A percentile compares a stretch with the other conserved stretches of the same genome.
These are phyloP conservation scores for Oidium heveae DNA, from an alignment of 2,329 filamentous ascomycete species.

Conservation along the genomic window DNA sequence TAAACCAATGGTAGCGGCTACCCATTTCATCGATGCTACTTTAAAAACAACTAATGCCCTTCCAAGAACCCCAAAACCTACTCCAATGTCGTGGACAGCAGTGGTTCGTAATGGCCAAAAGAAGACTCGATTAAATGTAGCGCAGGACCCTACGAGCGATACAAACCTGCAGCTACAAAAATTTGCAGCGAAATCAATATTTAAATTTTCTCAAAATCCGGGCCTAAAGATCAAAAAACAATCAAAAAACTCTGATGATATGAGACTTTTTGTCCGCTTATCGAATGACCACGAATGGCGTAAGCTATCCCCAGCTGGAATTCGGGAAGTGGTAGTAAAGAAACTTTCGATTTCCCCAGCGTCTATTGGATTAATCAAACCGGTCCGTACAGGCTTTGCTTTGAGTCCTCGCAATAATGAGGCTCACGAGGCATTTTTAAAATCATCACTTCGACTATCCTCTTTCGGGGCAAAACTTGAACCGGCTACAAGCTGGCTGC, in stretches of 20 bases:
- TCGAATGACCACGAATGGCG: neutral
- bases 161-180: neutral
- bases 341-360: neutral
- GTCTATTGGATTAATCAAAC: neutral
- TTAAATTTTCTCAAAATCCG: neutral
- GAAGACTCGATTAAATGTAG: neutral
- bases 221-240: neutral
- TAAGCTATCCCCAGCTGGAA: neutral
- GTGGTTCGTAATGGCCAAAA: neutral
- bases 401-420: constrained; percentile 1
- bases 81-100: neutral
- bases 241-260: neutral
- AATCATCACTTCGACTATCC: neutral
- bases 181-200: neutral
- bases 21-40: neutral
- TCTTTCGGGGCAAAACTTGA: neutral
- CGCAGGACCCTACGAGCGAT: neutral
- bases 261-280: neutral
- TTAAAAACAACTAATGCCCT: neutral
- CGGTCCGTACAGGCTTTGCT: neutral
- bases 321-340: neutral
- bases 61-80: neutral
- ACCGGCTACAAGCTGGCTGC: neutral
- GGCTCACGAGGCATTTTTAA: constrained; percentile 4
- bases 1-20: neutral